Evolutionary conservation across 1,284 basidiomycete genomes (phyloP).

Genomic region (Austropuccinia psidii): DNA sequence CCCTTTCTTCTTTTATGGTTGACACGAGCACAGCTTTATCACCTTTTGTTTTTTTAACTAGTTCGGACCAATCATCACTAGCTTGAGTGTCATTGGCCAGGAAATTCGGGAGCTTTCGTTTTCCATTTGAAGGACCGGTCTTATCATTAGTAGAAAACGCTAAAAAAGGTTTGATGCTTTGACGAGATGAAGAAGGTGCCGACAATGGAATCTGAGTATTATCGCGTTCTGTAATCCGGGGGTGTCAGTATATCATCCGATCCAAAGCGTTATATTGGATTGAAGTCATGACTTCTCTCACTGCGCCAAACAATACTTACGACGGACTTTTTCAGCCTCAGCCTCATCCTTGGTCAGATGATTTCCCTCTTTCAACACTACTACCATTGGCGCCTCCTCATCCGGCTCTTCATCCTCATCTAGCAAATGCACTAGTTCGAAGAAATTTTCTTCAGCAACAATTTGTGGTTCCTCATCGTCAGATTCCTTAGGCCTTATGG

Average conservation of each 20-base stretch:
- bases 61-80: constrained; percentile 8
- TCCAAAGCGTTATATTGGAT: too few species aligned
- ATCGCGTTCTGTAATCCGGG: constrained; percentile 33
- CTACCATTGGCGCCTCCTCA: constrained; percentile 22
- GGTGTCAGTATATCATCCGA: too few species aligned
- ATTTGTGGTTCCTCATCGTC: constrained; percentile 32
- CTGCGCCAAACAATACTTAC: not conserved
- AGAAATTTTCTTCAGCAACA: constrained; percentile 4
- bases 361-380: constrained; percentile 31
- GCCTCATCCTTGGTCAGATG: constrained; percentile 29
- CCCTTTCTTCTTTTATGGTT: constrained; percentile 20
- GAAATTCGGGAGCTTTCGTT: not conserved
- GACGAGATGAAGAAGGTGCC: constrained; percentile 21
- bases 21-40: not conserved
- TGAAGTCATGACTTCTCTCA: too few species aligned
- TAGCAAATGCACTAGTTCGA: constrained; percentile 8
- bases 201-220: constrained; percentile 11
- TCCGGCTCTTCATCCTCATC: constrained; percentile 31
- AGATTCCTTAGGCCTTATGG: constrained; percentile 1
- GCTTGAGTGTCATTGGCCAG: not conserved
- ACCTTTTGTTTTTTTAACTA: constrained; percentile 31
- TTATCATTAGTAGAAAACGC: constrained; percentile 11
- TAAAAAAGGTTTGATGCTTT: constrained; percentile 25
- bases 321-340: constrained; percentile 31
- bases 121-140: not conserved